Evolutionary conservation across 352 stramenopile genomes (phyloP).

Genomic region (Globisporangium radiosum): DNA sequence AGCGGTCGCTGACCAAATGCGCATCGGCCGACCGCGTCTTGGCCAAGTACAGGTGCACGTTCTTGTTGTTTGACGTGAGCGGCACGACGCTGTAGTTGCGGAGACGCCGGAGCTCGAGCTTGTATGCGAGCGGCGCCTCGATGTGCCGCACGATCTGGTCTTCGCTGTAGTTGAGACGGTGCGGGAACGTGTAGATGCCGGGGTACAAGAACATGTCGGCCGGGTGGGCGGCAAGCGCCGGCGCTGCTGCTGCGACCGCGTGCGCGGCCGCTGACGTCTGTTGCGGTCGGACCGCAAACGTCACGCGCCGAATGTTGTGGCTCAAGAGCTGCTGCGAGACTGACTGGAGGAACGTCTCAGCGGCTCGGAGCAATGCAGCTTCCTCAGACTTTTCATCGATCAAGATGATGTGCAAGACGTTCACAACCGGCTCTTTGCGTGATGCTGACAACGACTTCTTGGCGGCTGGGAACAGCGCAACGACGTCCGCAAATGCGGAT

Average conservation of each 20-base stretch:
- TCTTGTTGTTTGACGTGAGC: conserved; percentile 92
- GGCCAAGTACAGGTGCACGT: conserved; percentile 98
- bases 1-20: conserved; percentile 81
- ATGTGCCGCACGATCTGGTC: conserved; percentile 98
- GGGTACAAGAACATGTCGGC: conserved; percentile 76
- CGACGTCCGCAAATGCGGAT: conserved; percentile 54
- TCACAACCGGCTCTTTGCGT: conserved; percentile 59
- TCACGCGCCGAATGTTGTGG: conserved; percentile 86
- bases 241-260: conserved; percentile 20
- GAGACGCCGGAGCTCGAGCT: conserved; percentile 97
- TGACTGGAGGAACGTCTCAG: conserved; percentile 60
- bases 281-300: conserved; percentile 77
- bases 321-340: conserved; percentile 43
- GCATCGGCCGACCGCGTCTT: conserved; percentile 85
- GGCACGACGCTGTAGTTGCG: conserved; percentile 96
- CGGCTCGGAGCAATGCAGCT: conserved; percentile 39
- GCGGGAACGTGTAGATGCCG: conserved; percentile 88
- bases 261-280: conserved; percentile 25
- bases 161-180: conserved; percentile 91
- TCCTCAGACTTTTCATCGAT: conserved; percentile 66
- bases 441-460: conserved; percentile 58
- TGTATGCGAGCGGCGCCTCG: conserved; percentile 96
- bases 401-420: conserved; percentile 82
- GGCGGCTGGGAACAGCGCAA: conserved; percentile 62
- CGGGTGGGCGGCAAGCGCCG: conserved; percentile 26